Percentiles rank a stretch among this genome's conserved stretches.
These are phyloP conservation scores for Podospora australis DNA, from an alignment of 495 filamentous ascomycete genomes.

Conservation along the genomic window DNA sequence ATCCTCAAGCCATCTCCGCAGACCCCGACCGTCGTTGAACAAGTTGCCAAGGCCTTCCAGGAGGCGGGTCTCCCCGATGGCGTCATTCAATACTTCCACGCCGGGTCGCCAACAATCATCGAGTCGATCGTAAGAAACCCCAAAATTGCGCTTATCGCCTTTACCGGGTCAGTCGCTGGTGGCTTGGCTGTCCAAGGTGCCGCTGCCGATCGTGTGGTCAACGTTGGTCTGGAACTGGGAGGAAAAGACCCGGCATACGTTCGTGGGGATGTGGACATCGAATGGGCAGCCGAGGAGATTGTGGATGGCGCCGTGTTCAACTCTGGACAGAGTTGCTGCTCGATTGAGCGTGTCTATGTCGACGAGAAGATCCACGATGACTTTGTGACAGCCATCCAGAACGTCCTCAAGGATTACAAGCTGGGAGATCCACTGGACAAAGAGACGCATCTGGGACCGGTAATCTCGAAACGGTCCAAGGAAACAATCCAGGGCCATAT, in stretches of 20 bases:
- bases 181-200: conserved; percentile 80
- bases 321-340: conserved; percentile 94
- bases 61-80: conserved; percentile 73
- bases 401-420: conserved; percentile 80
- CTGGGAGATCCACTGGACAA: conserved; percentile 78
- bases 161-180: conserved; percentile 88
- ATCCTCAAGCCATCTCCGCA: conserved; percentile 92
- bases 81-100: conserved; percentile 86
- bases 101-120: conserved; percentile 63
- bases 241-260: conserved; percentile 93
- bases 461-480: conserved; percentile 70
- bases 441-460: conserved; percentile 78
- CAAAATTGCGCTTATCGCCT: conserved; percentile 69
- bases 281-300: conserved; percentile 87
- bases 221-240: conserved; percentile 81
- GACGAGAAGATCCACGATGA: conserved; percentile 73
- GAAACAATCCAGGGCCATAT: conserved; percentile 75
- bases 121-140: conserved; percentile 69
- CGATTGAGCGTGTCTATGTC: conserved; percentile 88
- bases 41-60: conserved; percentile 63
- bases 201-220: conserved; percentile 70
- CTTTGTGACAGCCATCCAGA: conserved; percentile 71
- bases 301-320: conserved; percentile 95
- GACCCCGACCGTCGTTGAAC: conserved; percentile 84
- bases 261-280: conserved; percentile 74